Base-by-base conservation (phyloP, 179 eudicot species). In the Carnegiea gigantea region DNA sequence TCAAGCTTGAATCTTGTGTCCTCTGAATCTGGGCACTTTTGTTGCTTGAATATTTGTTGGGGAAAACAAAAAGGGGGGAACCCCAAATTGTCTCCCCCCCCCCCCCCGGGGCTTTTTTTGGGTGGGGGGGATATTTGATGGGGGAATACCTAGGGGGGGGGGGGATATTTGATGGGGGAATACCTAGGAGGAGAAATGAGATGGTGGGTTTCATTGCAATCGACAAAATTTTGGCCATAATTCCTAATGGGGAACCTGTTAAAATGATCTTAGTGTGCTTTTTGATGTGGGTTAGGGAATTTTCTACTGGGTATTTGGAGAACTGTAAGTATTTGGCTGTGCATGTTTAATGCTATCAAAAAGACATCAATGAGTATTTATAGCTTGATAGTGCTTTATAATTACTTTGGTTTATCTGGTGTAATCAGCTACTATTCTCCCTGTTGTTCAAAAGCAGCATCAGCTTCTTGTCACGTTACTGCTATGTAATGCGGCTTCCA, bases 391-490 rank as follows among this genome's bases (percentile, higher is more conserved):
- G 20, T 80, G 78, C 17, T 46, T 40, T 36, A 5, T 13, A 7
- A 15, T 83, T 48, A 83, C 70, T 73, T 79, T 44, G 46, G 82
- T 9, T 59, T 79, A 8, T 67, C 15, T 79, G 77, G 62, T 80
- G 33, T 80, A 36, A 75, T 38, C 97, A 95, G 98, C 98, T 81
- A 81, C 80, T 76, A 92, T 95, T 59, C 85, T 93, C 46, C 98
- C 98, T 44, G 98, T 95, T 75, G 98, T 95, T 65, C 98, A 95
- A 82, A 93, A 90, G 90, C 98, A 93, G 84, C 97, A 95, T 77
- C 98, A 95, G 71, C 97, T 95, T 78, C 98, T 95, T 38, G 98
- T 95, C 62, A 95, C 98, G 12, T 87, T 95, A 86, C 95, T 95
- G 54, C 79, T 95, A 64, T 93, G 98, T 85, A 95, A 95, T 89